Evolutionary conservation across 352 stramenopile species (phyloP).

Genomic region (Phytophthora europaea): DNA sequence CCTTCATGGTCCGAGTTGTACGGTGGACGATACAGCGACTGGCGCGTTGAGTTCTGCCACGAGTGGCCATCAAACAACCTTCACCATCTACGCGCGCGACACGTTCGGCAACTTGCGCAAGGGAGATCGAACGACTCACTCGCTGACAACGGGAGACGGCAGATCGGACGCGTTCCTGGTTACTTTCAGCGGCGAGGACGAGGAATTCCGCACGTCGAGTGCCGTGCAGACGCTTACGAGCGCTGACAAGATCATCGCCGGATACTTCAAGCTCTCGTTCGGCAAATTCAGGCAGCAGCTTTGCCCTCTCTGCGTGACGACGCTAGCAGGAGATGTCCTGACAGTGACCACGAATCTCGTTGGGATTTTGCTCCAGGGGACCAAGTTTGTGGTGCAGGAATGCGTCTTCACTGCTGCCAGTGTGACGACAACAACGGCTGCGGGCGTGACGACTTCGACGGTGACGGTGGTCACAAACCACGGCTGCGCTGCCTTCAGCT

Average conservation of each 20-base stretch:
- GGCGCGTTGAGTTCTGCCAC: constrained; percentile 79
- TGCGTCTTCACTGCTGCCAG: constrained; percentile 73
- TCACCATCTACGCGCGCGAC: constrained; percentile 91
- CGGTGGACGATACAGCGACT: constrained; percentile 77
- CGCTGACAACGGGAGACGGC: constrained; percentile 80
- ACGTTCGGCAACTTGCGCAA: constrained; percentile 94
- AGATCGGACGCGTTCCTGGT: constrained; percentile 94
- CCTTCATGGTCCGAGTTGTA: constrained; percentile 90
- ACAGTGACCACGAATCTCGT: constrained; percentile 73
- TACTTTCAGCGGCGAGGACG: constrained; percentile 68
- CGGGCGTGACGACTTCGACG: constrained; percentile 43
- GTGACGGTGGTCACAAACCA: constrained; percentile 70
- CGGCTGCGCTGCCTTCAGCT: constrained; percentile 61
- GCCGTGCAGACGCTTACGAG: constrained; percentile 84
- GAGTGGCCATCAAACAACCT: constrained; percentile 89
- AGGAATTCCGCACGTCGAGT: constrained; percentile 89
- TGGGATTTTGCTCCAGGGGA: constrained; percentile 55
- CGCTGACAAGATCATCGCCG: constrained; percentile 30
- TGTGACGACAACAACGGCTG: constrained; percentile 51
- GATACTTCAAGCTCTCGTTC: constrained; percentile 82
- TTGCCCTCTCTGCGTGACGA: constrained; percentile 67
- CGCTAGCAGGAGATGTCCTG: constrained; percentile 57
- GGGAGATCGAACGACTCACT: constrained; percentile 76
- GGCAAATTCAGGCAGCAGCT: constrained; percentile 64
- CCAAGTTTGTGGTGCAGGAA: constrained; percentile 76